Conservation (phyloP, 805 yeast species). For the Candida dajiaensis region DNA sequence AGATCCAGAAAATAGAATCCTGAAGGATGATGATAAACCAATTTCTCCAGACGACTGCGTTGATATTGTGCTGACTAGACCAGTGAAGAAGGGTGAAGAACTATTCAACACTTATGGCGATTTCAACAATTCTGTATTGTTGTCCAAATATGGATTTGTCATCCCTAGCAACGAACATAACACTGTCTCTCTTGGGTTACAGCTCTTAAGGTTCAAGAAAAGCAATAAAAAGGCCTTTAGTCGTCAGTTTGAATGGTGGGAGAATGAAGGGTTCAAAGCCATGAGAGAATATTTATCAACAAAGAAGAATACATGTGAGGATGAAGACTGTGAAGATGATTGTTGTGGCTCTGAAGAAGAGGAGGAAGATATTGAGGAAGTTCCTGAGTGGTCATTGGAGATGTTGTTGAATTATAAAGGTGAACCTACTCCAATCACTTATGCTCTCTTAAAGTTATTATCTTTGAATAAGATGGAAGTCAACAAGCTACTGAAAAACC, state of each 20-base stretch:
- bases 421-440: slow-evolving; percentile 37
- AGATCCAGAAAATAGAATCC: slow-evolving; percentile 17
- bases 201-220: slow-evolving; percentile 32
- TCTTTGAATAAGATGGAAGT: slow-evolving; percentile 26
- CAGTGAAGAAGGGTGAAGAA: slow-evolving; percentile 48
- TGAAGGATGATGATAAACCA: slow-evolving; percentile 27
- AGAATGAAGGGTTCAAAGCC: slow-evolving; percentile 36
- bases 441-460: slow-evolving; percentile 34
- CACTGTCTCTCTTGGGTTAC: slow-evolving; percentile 50
- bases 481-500: slow-evolving; percentile 20
- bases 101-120: slow-evolving; percentile 83
- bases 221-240: slow-evolving; percentile 28
- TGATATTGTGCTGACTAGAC: slow-evolving; percentile 50
- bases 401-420: slow-evolving; percentile 37
- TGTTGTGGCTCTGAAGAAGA: slow-evolving; percentile 6
- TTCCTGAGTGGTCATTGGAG: slow-evolving; percentile 40
- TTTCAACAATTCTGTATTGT: slow-evolving; percentile 53
- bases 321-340: slow-evolving; percentile 13
- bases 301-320: slow-evolving; percentile 10
- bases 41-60: slow-evolving; percentile 53
- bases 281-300: slow-evolving; percentile 10
- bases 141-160: slow-evolving; percentile 78
- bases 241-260: slow-evolving; percentile 44
- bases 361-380: slow-evolving; percentile 12
- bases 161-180: slow-evolving; percentile 49